Percentiles rank a stretch among this genome's conserved stretches.
Conservation (phyloP, 169 alveolate species). For the Eimeria praecox region DNA sequence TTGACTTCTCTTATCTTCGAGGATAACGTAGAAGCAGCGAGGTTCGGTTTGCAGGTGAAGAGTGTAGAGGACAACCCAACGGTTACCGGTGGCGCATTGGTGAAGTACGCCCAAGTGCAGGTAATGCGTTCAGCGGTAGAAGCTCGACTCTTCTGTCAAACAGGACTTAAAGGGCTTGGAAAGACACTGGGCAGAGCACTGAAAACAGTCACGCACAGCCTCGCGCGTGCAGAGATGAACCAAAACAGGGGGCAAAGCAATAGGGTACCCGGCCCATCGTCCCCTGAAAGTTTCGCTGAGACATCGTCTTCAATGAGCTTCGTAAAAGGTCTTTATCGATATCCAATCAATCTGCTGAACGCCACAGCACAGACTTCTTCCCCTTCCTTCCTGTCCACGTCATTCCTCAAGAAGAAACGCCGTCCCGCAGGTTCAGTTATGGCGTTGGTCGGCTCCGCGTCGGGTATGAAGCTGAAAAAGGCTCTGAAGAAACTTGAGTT, state of each 20-base stretch:
- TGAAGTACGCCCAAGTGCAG: constrained; percentile 30
- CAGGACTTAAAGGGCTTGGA: constrained; percentile 37
- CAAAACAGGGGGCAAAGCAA: background rate
- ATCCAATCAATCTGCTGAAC: background rate
- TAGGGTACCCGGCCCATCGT: background rate
- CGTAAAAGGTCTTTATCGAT: too few relatives aligned
- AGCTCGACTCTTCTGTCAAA: constrained; percentile 62
- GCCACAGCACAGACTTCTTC: background rate
- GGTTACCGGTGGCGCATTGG: constrained; percentile 5
- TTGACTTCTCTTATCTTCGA: constrained; percentile 4
- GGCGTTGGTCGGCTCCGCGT: background rate
- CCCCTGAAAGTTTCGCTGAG: background rate
- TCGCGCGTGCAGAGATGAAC: background rate
- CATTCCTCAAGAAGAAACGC: background rate
- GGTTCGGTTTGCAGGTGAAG: background rate
- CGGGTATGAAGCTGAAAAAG: background rate
- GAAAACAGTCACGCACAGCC: constrained; percentile 1
- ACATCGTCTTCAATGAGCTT: background rate
- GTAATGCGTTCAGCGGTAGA: background rate
- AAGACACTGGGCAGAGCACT: constrained; percentile 16
- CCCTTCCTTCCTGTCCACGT: constrained; percentile 25
- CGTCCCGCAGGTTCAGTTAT: background rate
- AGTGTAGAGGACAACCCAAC: constrained; percentile 10
- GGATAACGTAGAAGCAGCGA: background rate
- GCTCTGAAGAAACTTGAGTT: background rate